Conservation (phyloP, 805 yeast genomes). For the Candida oleophila region DNA sequence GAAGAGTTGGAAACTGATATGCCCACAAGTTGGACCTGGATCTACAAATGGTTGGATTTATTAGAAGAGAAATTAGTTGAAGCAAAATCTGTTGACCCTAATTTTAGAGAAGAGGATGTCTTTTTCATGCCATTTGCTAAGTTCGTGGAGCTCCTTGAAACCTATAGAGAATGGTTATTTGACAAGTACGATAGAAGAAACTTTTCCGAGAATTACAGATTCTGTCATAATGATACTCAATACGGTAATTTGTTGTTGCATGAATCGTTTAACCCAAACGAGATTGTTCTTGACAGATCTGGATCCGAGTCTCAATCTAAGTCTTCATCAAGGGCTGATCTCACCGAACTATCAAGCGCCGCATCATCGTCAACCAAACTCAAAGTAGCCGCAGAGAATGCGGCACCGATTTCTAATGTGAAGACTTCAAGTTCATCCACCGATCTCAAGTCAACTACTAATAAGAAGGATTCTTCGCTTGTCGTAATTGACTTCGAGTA, state of each 20-base stretch:
- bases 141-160: conserved; percentile 48
- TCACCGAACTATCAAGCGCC: not conserved
- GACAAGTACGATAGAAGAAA: conserved; percentile 44
- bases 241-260: conserved; percentile 85
- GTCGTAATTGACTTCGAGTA: conserved; percentile 97
- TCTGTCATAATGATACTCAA: conserved; percentile 96
- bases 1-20: conserved; percentile 54
- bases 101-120: conserved; percentile 25
- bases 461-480: conserved; percentile 47
- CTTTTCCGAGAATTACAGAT: conserved; percentile 55
- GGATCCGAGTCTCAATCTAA: not conserved
- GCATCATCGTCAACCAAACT: not conserved
- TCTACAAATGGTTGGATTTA: conserved; percentile 67
- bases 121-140: conserved; percentile 47
- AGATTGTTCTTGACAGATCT: conserved; percentile 22
- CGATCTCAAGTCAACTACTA: conserved; percentile 18
- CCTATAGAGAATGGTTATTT: conserved; percentile 65
- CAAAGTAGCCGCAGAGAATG: not conserved
- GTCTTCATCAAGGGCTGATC: not conserved
- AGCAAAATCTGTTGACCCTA: conserved; percentile 20
- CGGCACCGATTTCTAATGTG: not conserved
- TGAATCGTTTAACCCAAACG: conserved; percentile 51
- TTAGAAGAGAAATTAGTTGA: conserved; percentile 43
- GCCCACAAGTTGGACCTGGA: conserved; percentile 67
- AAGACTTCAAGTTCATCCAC: conserved; percentile 4